Evolutionary conservation across 2,329 filamentous ascomycete species (phyloP).

Genomic region (Tolypocladium ophioglossoides): DNA sequence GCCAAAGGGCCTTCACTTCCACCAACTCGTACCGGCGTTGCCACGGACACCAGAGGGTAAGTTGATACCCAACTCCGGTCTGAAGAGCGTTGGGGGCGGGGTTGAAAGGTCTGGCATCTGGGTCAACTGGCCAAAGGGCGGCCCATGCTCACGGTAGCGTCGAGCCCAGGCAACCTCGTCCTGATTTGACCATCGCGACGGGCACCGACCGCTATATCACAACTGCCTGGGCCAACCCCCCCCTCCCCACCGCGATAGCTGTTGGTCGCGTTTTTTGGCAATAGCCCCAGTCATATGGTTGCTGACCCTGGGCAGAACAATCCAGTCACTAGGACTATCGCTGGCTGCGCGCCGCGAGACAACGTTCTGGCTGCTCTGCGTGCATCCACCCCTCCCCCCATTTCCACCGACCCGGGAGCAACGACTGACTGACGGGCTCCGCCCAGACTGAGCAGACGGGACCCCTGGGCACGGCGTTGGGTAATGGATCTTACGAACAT

Average conservation of each 20-base stretch:
- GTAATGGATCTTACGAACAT: conserved; percentile 44
- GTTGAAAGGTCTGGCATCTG: background rate
- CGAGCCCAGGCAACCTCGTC: background rate
- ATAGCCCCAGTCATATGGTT: background rate
- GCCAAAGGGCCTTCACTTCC: background rate
- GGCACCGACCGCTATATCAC: background rate
- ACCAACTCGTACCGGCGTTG: background rate
- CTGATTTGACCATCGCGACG: background rate
- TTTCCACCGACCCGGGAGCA: background rate
- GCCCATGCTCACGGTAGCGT: conserved; percentile 3
- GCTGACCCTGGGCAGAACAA: conserved; percentile 1
- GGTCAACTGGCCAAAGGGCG: background rate
- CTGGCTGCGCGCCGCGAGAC: conserved; percentile 13
- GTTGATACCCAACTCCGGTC: background rate
- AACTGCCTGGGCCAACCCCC: background rate
- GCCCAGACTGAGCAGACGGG: conserved; percentile 24
- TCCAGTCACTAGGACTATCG: background rate
- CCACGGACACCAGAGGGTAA: background rate
- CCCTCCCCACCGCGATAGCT: background rate
- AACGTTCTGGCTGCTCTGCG: conserved; percentile 6
- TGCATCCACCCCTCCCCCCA: conserved; percentile 1
- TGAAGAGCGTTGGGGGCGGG: background rate
- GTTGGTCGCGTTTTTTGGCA: conserved; percentile 1
- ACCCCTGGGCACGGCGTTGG: conserved; percentile 33
- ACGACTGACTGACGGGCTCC: conserved; percentile 4